Conservation (phyloP, 345 rosid species). For the Laguncularia racemosa region DNA sequence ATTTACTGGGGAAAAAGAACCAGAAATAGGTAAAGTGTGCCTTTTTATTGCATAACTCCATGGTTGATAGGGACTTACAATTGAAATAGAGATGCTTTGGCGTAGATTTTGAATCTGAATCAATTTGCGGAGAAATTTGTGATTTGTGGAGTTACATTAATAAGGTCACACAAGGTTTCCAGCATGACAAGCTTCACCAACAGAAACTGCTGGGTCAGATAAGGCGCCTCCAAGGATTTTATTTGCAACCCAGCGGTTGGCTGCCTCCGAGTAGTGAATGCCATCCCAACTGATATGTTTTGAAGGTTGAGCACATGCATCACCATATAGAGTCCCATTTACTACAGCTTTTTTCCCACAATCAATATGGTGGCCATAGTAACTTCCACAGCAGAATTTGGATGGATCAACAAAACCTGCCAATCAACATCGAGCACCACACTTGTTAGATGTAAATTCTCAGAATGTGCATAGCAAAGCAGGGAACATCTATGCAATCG, state of each 20-base stretch:
- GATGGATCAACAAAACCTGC: slow-evolving; percentile 61
- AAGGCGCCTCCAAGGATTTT: slow-evolving; percentile 39
- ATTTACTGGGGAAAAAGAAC: no score
- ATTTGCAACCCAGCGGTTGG: slow-evolving; percentile 42
- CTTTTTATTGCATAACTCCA: no score
- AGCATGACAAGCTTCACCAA: slow-evolving; percentile 9
- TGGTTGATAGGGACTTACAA: no score
- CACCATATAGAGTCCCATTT: slow-evolving; percentile 58
- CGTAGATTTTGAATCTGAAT: no score
- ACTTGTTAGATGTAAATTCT: no score
- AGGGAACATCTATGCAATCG: neutral
- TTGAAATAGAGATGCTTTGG: no score
- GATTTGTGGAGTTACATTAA: no score
- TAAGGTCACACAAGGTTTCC: neutral
- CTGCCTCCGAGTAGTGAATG: slow-evolving; percentile 58
- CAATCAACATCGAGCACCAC: neutral
- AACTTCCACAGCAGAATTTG: slow-evolving; percentile 61
- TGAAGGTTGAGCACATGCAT: slow-evolving; percentile 47
- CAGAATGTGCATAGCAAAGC: no score
- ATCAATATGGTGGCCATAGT: slow-evolving; percentile 45
- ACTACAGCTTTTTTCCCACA: slow-evolving; percentile 55
- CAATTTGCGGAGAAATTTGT: no score
- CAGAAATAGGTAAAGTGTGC: no score
- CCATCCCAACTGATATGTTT: slow-evolving; percentile 77
- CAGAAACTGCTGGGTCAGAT: slow-evolving; percentile 34